Evolutionary conservation across 208 protist genomes (phyloP).

Genomic region (Leishmania braziliensis): DNA sequence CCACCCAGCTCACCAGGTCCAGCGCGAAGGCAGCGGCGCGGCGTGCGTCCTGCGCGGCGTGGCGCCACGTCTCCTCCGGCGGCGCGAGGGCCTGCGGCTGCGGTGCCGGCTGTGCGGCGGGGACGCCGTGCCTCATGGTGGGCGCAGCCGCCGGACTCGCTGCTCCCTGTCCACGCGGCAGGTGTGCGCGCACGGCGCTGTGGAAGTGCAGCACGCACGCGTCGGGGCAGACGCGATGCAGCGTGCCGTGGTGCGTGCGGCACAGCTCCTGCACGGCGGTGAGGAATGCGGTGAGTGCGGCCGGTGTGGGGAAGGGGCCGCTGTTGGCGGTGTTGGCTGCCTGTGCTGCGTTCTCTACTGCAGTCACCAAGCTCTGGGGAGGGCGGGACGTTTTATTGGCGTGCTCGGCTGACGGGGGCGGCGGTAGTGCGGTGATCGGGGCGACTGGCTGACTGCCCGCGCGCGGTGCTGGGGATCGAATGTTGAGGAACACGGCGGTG

Average conservation of each 20-base stretch:
- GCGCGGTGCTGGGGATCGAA: background rate
- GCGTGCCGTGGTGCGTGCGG: constrained; percentile 9
- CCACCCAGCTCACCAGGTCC: constrained; percentile 15
- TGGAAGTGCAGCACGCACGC: constrained; percentile 31
- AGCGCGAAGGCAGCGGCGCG: constrained; percentile 22
- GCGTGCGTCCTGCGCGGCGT: constrained; percentile 16
- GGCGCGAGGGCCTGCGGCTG: background rate
- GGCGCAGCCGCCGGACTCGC: background rate
- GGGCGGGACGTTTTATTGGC: background rate
- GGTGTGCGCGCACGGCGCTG: constrained; percentile 3
- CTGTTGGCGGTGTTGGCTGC: background rate
- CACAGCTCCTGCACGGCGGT: constrained; percentile 13
- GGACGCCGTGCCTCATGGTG: background rate
- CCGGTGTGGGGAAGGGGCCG: constrained; percentile 12
- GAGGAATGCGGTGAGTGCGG: constrained; percentile 11
- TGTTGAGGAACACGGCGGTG: background rate
- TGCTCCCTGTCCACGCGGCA: background rate
- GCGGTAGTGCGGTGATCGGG: background rate
- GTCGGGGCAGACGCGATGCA: constrained; percentile 24
- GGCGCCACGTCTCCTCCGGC: background rate
- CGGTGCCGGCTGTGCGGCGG: background rate
- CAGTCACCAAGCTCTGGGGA: background rate
- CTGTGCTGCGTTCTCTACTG: constrained; percentile 2
- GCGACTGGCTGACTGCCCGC: background rate
- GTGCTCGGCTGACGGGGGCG: background rate